Evolutionary conservation across 225 moss, liverwort and hornwort genomes (phyloP), one percentile per base, ranked within the genome.

Genomic region (Bryoerythrophyllum caledonicum): DNA sequence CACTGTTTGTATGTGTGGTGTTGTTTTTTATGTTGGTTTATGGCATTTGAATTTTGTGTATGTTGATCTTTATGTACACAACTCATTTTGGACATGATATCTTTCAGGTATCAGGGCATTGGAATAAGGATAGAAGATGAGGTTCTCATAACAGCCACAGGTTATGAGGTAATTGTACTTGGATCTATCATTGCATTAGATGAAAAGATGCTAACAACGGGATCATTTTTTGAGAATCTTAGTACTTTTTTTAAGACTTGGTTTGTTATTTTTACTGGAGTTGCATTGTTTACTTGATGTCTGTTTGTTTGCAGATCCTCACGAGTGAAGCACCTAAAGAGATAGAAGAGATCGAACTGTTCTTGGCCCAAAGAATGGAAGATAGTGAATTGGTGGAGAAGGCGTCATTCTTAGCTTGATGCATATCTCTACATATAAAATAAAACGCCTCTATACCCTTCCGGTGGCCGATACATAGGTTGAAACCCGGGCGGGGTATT

Each of bases 101-200:
- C 64, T 23, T 75, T 64, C 91, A 99, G 95, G 78, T 99, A 89
- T 79, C 89, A 74, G 80, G 99, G 95, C 59, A 93, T 99, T 74
- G 99, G 99, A 79, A 88, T 99, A 41, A 82, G 99, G 79, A 93
- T 99, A 82, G 99, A 99, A 80, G 99, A 99, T 51, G 99, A 99
- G 75, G 89, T 99, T 61, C 85, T 99, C 17, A 95, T 99, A 37
- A 99, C 95, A 61, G 76, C 85, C 65, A 78, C 88, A 20, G 95
- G 99, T 70, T 86, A 88, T 78, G 99, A 99, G 93, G 99, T 95
- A 52, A 3, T 43, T 28, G 95, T 95, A 52, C 56, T 30, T 40
- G 46, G 38, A 52, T 70, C 2, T 57, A 58, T 56, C 60, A 12
- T 71, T 66, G 37, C 11, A 62, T 10, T 41, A 30, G 10, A 65